A percentile compares a stretch with the other conserved stretches of the same genome.
phyloP scores from a whole-genome alignment of 306 rosid species.

The Abrus precatorius region DNA sequence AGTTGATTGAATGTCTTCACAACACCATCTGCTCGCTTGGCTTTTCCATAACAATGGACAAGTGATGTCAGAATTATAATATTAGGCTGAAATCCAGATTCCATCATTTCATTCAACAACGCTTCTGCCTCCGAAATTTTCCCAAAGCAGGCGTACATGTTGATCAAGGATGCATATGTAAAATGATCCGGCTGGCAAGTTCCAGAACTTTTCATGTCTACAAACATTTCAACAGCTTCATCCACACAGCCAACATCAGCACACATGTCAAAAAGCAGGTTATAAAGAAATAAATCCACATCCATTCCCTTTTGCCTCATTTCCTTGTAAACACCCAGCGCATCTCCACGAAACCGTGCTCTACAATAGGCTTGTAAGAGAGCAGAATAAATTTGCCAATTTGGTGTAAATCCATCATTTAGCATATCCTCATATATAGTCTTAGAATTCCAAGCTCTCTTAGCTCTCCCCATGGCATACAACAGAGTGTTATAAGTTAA shows the following conservation, averaged over 20 bases:
- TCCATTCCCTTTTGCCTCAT: conserved; percentile 79
- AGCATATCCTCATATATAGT: conserved; percentile 76
- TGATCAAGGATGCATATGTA: conserved; percentile 82
- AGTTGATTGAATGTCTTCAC: conserved; percentile 73
- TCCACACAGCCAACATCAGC: conserved; percentile 76
- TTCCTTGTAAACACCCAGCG: conserved; percentile 70
- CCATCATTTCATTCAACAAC: conserved; percentile 73
- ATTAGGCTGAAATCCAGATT: conserved; percentile 74
- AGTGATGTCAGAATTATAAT: conserved; percentile 81
- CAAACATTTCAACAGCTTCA: conserved; percentile 67
- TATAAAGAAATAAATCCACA: conserved; percentile 67
- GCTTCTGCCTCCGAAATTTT: conserved; percentile 74
- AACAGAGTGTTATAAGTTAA: conserved; percentile 69
- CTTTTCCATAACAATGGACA: conserved; percentile 85
- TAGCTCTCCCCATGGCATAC: conserved; percentile 88
- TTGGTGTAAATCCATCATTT: conserved; percentile 65
- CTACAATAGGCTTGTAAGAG: conserved; percentile 76
- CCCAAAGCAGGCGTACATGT: conserved; percentile 76
- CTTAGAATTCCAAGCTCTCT: conserved; percentile 77
- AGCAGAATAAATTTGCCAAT: conserved; percentile 70
- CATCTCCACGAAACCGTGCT: conserved; percentile 72
- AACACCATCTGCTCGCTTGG: conserved; percentile 77
- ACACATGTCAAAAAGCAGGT: conserved; percentile 76
- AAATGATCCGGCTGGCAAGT: conserved; percentile 72
- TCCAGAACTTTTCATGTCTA: conserved; percentile 72